Evolutionary conservation across 805 yeast genomes (phyloP).

Genomic region (Sporopachydermia lactativora): DNA sequence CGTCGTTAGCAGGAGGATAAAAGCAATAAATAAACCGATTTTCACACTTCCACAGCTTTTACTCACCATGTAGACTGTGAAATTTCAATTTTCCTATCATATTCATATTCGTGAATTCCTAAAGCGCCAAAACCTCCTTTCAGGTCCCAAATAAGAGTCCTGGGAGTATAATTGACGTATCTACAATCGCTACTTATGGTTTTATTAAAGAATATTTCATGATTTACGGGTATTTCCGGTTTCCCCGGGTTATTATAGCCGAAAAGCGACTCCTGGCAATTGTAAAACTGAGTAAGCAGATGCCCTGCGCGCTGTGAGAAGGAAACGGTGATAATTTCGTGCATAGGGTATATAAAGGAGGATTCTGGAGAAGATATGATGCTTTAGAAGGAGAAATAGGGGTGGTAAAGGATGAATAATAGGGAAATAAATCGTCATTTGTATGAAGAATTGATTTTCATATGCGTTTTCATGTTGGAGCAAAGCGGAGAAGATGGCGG

Average conservation of each 20-base stretch:
- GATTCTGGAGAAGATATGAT: no score
- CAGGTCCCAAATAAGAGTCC: constrained; percentile 72
- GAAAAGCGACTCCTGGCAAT: constrained; percentile 58
- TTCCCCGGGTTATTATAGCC: constrained; percentile 15
- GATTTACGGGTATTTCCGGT: constrained; percentile 22
- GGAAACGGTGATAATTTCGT: constrained; percentile 60
- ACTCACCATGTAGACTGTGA: constrained; percentile 14
- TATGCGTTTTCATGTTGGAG: no score
- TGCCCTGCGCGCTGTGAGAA: constrained; percentile 65
- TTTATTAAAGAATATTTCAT: constrained; percentile 32
- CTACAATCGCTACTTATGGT: constrained; percentile 25
- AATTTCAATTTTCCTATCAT: constrained; percentile 2
- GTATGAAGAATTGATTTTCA: no score
- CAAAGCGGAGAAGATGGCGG: no score
- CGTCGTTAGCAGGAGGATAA: no score
- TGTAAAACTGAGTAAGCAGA: constrained; percentile 67
- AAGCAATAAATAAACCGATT: no score
- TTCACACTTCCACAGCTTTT: no score
- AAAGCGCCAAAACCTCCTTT: constrained; percentile 65
- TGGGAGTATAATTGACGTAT: constrained; percentile 57
- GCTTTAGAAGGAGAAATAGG: no score
- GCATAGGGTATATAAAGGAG: constrained; percentile 28
- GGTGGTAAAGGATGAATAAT: no score
- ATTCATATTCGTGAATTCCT: constrained; percentile 35
- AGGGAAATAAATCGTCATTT: no score